A percentile compares a stretch with the other conserved stretches of the same genome.
Evolutionary conservation across 345 rosid species (phyloP).

Genomic region (Salix koriyanagi): DNA sequence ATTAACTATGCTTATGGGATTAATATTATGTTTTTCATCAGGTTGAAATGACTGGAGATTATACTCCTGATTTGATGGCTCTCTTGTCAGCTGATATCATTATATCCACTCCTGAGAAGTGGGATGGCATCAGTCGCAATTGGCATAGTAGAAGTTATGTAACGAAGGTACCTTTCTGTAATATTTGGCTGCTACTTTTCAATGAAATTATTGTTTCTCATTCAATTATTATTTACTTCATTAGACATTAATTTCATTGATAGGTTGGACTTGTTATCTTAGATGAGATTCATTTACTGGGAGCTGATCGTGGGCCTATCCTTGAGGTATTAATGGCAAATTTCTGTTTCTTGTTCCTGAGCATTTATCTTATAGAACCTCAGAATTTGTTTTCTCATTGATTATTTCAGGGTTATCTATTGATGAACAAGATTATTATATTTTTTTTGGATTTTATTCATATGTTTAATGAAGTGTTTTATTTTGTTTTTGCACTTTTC

Average conservation of each 20-base stretch:
- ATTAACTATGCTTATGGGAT: conserved; percentile 4
- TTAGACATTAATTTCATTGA: conserved; percentile 17
- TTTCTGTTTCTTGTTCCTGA: background rate
- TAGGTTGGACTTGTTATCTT: conserved; percentile 93
- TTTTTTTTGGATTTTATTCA: no score
- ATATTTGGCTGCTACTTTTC: conserved; percentile 16
- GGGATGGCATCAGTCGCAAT: conserved; percentile 99
- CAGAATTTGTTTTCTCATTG: no score
- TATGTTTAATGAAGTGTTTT: no score
- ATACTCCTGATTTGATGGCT: conserved; percentile 94
- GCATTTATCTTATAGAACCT: background rate
- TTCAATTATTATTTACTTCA: background rate
- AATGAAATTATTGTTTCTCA: background rate
- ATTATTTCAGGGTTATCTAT: no score
- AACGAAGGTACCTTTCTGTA: conserved; percentile 54
- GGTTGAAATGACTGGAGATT: conserved; percentile 99
- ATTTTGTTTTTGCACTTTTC: no score
- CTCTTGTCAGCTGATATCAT: conserved; percentile 97
- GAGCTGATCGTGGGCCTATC: conserved; percentile 98
- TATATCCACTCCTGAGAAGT: conserved; percentile 95
- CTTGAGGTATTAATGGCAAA: conserved; percentile 67
- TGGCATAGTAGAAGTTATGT: conserved; percentile 98
- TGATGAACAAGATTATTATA: no score
- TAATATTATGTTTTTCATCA: conserved; percentile 20
- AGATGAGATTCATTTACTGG: conserved; percentile 98